Percentiles rank a stretch among this genome's conserved stretches.
phyloP scores from a whole-genome alignment of 495 filamentous ascomycete genomes.

The Penicillium psychrofluorescens region DNA sequence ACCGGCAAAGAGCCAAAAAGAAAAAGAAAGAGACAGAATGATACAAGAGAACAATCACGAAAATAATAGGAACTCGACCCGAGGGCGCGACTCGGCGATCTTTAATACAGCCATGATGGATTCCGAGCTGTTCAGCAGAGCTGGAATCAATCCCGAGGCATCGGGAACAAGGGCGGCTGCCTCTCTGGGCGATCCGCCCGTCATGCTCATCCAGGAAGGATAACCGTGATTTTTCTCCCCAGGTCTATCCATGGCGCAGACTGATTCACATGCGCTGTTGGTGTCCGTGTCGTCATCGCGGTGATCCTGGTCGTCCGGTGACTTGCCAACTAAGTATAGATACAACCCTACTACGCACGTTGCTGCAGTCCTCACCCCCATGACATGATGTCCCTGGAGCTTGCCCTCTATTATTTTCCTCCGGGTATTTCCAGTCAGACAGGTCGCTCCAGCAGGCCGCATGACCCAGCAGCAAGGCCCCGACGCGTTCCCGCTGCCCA shows the following conservation, averaged over 20 bases:
- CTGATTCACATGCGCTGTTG: constrained; percentile 16
- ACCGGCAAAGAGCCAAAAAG: background rate
- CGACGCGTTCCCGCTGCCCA: no score
- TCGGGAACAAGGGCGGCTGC: constrained; percentile 23
- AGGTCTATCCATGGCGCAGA: constrained; percentile 5
- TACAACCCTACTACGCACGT: no score
- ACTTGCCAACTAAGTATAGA: no score
- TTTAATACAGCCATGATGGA: background rate
- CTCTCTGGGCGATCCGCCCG: background rate
- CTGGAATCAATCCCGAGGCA: constrained; percentile 20
- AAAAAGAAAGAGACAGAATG: background rate
- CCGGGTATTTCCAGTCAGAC: no score
- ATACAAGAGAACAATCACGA: background rate
- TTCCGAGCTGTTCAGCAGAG: constrained; percentile 4
- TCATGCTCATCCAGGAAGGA: no score
- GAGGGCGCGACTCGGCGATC: constrained; percentile 5
- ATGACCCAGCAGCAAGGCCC: no score
- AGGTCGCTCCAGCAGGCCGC: no score
- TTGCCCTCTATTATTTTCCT: no score
- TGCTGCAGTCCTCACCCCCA: no score
- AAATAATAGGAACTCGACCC: background rate
- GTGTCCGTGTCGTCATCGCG: constrained; percentile 12
- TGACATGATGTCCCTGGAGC: no score
- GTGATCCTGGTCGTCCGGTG: background rate
- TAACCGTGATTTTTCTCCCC: constrained; percentile 1